Percentiles rank a stretch among this genome's conserved stretches.
Conservation (phyloP, 129 eudicot genomes). For the Lactuca saligna region DNA sequence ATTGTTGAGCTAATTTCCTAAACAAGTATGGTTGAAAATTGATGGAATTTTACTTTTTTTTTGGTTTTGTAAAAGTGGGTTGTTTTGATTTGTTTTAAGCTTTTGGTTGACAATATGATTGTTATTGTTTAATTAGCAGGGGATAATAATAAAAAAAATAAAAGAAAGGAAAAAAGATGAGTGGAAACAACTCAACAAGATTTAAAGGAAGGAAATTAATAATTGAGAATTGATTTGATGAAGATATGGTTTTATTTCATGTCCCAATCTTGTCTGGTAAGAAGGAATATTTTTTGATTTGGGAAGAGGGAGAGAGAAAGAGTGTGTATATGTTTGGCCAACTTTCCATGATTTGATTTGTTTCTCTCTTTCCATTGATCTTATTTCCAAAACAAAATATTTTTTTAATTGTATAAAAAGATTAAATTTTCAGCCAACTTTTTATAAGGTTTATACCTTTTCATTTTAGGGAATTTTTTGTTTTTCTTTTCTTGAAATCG, state of each 20-base stretch:
- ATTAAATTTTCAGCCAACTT: background rate
- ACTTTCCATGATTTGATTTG: conserved; percentile 15
- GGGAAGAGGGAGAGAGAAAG: conserved; percentile 28
- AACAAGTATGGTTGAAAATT: background rate
- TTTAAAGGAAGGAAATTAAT: conserved; percentile 33
- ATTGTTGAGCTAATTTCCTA: background rate
- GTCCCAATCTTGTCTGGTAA: conserved; percentile 67
- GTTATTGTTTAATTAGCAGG: background rate
- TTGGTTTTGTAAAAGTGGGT: conserved; percentile 2
- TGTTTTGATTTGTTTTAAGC: background rate
- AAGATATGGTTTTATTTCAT: conserved; percentile 57
- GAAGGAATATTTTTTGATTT: conserved; percentile 63
- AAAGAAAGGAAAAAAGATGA: conserved; percentile 22
- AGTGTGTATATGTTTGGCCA: conserved; percentile 14
- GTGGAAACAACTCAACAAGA: conserved; percentile 33
- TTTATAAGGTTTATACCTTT: too few species aligned
- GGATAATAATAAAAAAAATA: background rate
- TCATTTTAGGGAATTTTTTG: too few species aligned
- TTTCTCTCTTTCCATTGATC: conserved; percentile 4
- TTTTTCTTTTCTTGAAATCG: too few species aligned
- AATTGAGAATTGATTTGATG: conserved; percentile 62
- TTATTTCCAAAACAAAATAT: too few species aligned
- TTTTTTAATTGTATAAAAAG: background rate
- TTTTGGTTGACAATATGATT: conserved; percentile 9
- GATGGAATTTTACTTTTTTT: background rate